Evolutionary conservation across 2,329 filamentous ascomycete genomes (phyloP), one percentile per base, ranked within the genome.

Genomic region (Aspergillus amoenus): DNA sequence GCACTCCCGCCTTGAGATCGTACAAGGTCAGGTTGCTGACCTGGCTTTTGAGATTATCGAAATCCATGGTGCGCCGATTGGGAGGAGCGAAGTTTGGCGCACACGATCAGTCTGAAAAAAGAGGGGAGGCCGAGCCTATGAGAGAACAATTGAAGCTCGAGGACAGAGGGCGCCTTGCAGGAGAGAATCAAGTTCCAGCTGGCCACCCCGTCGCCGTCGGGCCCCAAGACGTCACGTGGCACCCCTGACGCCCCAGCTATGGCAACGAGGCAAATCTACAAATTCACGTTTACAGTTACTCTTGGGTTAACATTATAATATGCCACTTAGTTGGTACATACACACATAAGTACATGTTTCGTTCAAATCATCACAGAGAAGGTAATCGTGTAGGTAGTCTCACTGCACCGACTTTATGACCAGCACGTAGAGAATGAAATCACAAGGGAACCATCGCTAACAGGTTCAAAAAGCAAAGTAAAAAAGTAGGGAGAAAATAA

Each of bases 11-110:
- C 81, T 97, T 97, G 80, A 97, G 73, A 77, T 97, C 93, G 81
- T 97, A 97, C 76, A 97, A 83, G 69, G 90, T 90, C 83, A 97
- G 82, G 80, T 94, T 95, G 80, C 88, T 88, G 76, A 96, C 91
- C 78, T 90, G 88, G 68, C 91, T 90, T 76, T 90, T 93, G 55
- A 97, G 77, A 71, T 83, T 90, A 77, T 88, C 88, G 74, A 95
- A 83, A 82, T 97, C 91, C 92, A 96, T 96, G 68, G 73, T 79
- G 67, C 55, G 56, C 44, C 27, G 22, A 56, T 57, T 27, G 40
- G 37, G n/a, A 39, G 22, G 32, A 5, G 24, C 22, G 39, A 61
- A 40, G 55, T 59, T 50, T 52, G 49, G 45, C 62, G 56, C 45
- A 48, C 46, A 49, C 57, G 61, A 53, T 55, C 52, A 52, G 39